A percentile compares a stretch with the other conserved stretches of the same genome.
phyloP scores from a whole-genome alignment of 2,329 filamentous ascomycete species.

The Hypoxylon sp. region DNA sequence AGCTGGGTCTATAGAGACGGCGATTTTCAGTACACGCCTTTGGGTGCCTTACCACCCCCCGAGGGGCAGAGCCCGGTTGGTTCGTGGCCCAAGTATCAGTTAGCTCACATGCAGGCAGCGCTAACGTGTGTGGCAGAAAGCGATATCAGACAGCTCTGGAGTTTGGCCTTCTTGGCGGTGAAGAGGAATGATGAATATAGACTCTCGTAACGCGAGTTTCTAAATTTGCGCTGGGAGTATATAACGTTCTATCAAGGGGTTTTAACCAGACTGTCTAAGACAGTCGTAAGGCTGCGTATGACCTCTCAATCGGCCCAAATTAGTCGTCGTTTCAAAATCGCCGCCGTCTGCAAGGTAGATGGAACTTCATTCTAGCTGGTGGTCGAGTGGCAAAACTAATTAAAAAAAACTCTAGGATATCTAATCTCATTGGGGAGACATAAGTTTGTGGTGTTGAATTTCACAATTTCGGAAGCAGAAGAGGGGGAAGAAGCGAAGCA shows the following conservation, averaged over 20 bases:
- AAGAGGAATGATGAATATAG: conserved; percentile 52
- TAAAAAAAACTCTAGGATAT: conserved; percentile 24
- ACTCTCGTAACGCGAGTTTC: conserved; percentile 10
- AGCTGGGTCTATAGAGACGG: conserved; percentile 67
- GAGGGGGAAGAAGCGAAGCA: not conserved
- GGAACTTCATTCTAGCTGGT: conserved; percentile 21
- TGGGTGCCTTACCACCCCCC: conserved; percentile 63
- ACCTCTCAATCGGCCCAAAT: conserved; percentile 22
- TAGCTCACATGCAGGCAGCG: not conserved
- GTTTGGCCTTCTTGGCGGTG: conserved; percentile 68
- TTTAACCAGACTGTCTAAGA: not conserved
- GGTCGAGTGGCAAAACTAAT: conserved; percentile 18
- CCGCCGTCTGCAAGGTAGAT: conserved; percentile 18
- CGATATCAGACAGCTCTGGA: conserved; percentile 69
- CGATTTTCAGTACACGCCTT: conserved; percentile 60
- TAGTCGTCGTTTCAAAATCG: conserved; percentile 35
- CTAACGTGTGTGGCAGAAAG: conserved; percentile 55
- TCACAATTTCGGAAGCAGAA: conserved; percentile 34
- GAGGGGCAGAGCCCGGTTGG: conserved; percentile 55
- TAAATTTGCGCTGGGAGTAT: conserved; percentile 1
- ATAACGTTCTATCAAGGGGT: conserved; percentile 1
- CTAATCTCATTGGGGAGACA: conserved; percentile 11
- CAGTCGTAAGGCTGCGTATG: conserved; percentile 14
- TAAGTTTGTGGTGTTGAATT: conserved; percentile 26
- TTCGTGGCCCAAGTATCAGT: conserved; percentile 36